Percentiles rank a stretch among this genome's conserved stretches.
Conservation (phyloP, 805 yeast species). For the Candida sithepensis region DNA sequence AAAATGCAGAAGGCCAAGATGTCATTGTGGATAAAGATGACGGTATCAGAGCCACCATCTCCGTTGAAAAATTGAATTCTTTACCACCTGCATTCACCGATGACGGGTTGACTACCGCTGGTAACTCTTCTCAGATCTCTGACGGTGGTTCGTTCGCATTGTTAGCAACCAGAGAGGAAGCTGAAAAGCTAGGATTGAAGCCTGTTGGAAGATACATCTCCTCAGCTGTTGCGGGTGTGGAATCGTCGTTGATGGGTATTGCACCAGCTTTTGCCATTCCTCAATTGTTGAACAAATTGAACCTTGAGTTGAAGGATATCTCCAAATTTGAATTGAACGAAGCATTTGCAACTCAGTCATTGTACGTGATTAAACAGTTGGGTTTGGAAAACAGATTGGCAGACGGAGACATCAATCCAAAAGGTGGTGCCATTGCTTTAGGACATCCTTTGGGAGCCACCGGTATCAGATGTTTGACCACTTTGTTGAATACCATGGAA, state of each 20-base stretch:
- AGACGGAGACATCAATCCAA: conserved; percentile 61
- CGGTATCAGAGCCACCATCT: conserved; percentile 22
- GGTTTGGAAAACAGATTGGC: conserved; percentile 23
- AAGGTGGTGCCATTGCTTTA: conserved; percentile 89
- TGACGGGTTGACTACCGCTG: conserved; percentile 26
- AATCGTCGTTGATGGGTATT: conserved; percentile 34
- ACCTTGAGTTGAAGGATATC: conserved; percentile 27
- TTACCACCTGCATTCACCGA: conserved; percentile 27
- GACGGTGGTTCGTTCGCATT: conserved; percentile 37
- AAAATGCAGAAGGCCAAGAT: not conserved
- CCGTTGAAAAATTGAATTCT: conserved; percentile 24
- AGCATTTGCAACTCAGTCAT: conserved; percentile 36
- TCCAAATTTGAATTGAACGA: conserved; percentile 34
- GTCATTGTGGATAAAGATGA: conserved; percentile 11
- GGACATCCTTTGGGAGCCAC: conserved; percentile 88
- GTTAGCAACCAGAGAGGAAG: conserved; percentile 33
- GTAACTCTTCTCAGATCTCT: conserved; percentile 36
- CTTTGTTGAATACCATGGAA: conserved; percentile 33
- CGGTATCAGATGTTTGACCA: conserved; percentile 34
- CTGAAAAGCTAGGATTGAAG: conserved; percentile 30
- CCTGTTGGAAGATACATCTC: conserved; percentile 32
- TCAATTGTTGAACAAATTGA: conserved; percentile 18
- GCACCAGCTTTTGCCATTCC: conserved; percentile 36
- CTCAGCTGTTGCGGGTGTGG: conserved; percentile 34
- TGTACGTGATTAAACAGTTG: conserved; percentile 16